A percentile compares a stretch with the other conserved stretches of the same genome.
These are phyloP conservation scores for Aspergillus novoparasiticus DNA, from an alignment of 2,329 filamentous ascomycete genomes.

Conservation along the genomic window DNA sequence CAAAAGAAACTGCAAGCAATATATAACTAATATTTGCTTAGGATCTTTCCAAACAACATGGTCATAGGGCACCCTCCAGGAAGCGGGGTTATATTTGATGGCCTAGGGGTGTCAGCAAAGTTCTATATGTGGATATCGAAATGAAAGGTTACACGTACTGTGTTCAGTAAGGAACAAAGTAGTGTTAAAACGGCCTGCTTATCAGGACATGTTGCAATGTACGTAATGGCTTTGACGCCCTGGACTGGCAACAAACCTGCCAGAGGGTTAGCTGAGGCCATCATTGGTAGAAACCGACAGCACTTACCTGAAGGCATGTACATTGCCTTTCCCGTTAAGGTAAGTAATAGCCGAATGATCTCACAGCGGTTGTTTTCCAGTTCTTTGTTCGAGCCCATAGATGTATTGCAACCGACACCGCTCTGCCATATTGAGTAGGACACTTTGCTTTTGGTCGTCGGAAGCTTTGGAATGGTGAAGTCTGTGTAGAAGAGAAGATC, in stretches of 20 bases:
- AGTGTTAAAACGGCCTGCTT: slow-evolving; percentile 90
- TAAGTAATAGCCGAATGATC: slow-evolving; percentile 81
- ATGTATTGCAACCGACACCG: slow-evolving; percentile 90
- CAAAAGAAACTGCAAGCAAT: slow-evolving; percentile 87
- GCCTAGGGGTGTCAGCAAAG: slow-evolving; percentile 56
- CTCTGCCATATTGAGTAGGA: slow-evolving; percentile 97
- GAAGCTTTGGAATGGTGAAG: slow-evolving; percentile 77
- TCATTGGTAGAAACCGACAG: background rate
- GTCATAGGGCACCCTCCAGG: slow-evolving; percentile 93
- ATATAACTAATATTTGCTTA: slow-evolving; percentile 86
- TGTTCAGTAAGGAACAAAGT: slow-evolving; percentile 91
- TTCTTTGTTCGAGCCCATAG: slow-evolving; percentile 85
- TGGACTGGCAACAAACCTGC: slow-evolving; percentile 71
- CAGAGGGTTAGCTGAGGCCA: slow-evolving; percentile 13
- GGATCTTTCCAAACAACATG: slow-evolving; percentile 88
- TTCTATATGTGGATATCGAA: background rate
- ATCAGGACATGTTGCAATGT: slow-evolving; percentile 83
- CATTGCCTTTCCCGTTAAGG: slow-evolving; percentile 87
- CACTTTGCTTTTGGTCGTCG: slow-evolving; percentile 74
- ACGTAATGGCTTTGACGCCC: slow-evolving; percentile 82
- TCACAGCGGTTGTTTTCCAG: slow-evolving; percentile 92
- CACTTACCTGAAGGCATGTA: slow-evolving; percentile 75
- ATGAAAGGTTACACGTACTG: slow-evolving; percentile 57
- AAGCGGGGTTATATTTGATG: slow-evolving; percentile 92
- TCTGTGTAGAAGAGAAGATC: slow-evolving; percentile 91